Evolutionary conservation across 345 rosid species (phyloP).

Genomic region (Bruguiera parviflora): DNA sequence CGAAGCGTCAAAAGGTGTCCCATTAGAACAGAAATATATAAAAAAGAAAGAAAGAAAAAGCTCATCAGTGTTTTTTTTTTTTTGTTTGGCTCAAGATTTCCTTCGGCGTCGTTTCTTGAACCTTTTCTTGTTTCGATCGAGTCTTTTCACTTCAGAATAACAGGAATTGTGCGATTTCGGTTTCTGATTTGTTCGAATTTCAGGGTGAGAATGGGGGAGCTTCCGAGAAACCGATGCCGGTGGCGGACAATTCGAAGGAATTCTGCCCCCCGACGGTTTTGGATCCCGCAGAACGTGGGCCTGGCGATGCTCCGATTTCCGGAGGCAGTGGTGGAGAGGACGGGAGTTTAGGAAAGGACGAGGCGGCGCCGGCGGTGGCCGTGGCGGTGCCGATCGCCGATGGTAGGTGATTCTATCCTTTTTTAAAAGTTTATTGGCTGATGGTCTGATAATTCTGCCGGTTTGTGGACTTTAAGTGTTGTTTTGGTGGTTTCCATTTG

Average conservation of each 20-base stretch:
- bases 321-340: constrained; percentile 36
- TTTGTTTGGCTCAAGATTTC: neutral
- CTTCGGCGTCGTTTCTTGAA: neutral
- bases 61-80: neutral
- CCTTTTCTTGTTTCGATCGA: constrained; percentile 10
- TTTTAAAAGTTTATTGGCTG: neutral
- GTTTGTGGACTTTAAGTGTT: neutral
- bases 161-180: constrained; percentile 17
- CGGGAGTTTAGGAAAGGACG: constrained; percentile 39
- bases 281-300: constrained; percentile 54
- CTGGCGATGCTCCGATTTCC: constrained; percentile 41
- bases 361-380: constrained; percentile 43
- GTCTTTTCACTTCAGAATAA: neutral
- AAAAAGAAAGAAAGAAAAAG: neutral
- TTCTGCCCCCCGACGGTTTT: constrained; percentile 37
- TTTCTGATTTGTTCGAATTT: constrained; percentile 21
- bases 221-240: constrained; percentile 45
- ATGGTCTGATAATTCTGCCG: neutral
- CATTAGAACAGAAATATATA: neutral
- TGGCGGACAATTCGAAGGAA: constrained; percentile 58
- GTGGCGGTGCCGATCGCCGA: constrained; percentile 56
- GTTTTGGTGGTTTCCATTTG: constrained; percentile 10
- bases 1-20: constrained; percentile 72
- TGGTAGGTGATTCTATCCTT: constrained; percentile 37
- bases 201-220: constrained; percentile 56